phyloP scores from a whole-genome alignment of 2,329 filamentous ascomycete genomes.

The Claviceps paspali region DNA sequence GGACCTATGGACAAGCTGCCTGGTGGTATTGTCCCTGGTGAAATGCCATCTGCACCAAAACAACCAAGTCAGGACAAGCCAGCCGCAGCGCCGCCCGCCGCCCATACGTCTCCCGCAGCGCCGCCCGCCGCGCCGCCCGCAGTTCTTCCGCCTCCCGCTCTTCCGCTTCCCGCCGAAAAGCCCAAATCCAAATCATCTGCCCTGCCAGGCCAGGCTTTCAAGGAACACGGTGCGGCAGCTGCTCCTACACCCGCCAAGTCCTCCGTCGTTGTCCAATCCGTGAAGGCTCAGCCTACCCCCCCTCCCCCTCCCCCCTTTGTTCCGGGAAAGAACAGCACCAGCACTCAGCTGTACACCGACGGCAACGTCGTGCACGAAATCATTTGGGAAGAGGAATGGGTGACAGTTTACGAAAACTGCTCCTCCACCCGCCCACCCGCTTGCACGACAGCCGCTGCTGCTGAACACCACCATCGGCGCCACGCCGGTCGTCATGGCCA shows the following conservation, averaged over 20 bases:
- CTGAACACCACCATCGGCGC: slow-evolving; percentile 11
- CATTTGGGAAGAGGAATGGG: slow-evolving; percentile 38
- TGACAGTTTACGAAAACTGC: slow-evolving; percentile 34
- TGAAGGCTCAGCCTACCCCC: slow-evolving; percentile 5
- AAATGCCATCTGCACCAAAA: too few species aligned
- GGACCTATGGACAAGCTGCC: slow-evolving; percentile 47
- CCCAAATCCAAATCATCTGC: slow-evolving; percentile 17
- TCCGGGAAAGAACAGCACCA: slow-evolving; percentile 24
- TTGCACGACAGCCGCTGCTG: too few species aligned
- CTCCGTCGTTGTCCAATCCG: not conserved
- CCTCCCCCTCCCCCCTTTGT: too few species aligned
- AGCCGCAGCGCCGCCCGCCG: too few species aligned
- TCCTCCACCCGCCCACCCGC: slow-evolving; percentile 28
- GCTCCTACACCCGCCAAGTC: not conserved
- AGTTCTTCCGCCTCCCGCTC: slow-evolving; percentile 22
- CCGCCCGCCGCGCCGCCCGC: slow-evolving; percentile 7
- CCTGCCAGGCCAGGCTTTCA: slow-evolving; percentile 29
- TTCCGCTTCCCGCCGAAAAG: slow-evolving; percentile 19
- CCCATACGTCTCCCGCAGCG: not conserved
- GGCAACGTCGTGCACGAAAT: slow-evolving; percentile 38
- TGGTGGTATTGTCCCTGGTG: slow-evolving; percentile 33
- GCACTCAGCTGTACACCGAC: slow-evolving; percentile 38
- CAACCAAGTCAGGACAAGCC: too few species aligned
- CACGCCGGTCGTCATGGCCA: slow-evolving; percentile 24
- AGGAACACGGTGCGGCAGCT: slow-evolving; percentile 10